Percentiles rank a stretch among this genome's conserved stretches.
phyloP scores from a whole-genome alignment of 495 filamentous ascomycete genomes.

The Penicillium nucicola region DNA sequence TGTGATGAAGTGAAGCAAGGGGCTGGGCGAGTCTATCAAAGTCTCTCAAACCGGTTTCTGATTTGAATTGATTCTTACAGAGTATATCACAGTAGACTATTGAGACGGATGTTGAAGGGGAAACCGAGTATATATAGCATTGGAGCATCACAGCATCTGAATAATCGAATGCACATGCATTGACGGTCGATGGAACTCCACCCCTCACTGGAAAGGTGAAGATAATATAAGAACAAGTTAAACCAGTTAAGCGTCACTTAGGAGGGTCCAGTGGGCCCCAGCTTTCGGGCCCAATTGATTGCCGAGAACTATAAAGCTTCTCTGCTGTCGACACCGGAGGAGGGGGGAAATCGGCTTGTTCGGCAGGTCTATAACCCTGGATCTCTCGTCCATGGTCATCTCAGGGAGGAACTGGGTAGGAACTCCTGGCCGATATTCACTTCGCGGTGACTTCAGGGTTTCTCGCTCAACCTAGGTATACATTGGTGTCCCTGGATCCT shows the following conservation, averaged over 20 bases:
- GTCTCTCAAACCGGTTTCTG: slow-evolving; percentile 2
- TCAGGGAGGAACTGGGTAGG: slow-evolving; percentile 14
- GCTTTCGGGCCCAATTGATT: not conserved
- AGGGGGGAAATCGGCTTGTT: not conserved
- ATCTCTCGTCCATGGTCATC: slow-evolving; percentile 7
- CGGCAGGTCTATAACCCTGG: slow-evolving; percentile 7
- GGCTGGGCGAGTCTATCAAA: slow-evolving; percentile 15
- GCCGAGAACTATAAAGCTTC: not conserved
- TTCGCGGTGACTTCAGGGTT: slow-evolving; percentile 19
- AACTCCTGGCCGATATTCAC: slow-evolving; percentile 16
- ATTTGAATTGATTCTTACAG: no score
- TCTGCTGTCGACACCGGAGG: not conserved
- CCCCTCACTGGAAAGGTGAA: no score
- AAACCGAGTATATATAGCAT: no score
- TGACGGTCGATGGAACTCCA: no score
- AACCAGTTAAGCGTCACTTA: no score
- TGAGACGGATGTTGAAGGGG: no score
- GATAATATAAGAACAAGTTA: no score
- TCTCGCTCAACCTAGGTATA: slow-evolving; percentile 4
- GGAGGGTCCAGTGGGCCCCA: no score
- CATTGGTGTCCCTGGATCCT: not conserved
- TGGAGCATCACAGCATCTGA: no score
- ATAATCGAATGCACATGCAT: no score
- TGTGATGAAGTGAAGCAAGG: slow-evolving; percentile 24
- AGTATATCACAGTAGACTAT: not conserved